Evolutionary conservation across 306 rosid genomes (phyloP).

Genomic region (Glycine latifolia): DNA sequence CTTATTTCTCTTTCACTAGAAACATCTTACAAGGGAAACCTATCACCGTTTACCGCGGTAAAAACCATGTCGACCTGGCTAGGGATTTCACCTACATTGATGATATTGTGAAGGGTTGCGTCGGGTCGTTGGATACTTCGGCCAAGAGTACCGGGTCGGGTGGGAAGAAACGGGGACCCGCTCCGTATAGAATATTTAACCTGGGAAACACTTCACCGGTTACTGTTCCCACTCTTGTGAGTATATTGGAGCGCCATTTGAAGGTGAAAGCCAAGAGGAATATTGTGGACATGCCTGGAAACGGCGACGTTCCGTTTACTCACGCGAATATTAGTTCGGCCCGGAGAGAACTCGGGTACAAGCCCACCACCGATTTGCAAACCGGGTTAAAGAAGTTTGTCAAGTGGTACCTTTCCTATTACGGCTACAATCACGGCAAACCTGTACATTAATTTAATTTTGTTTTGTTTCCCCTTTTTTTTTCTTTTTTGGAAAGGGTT

Average conservation of each 20-base stretch:
- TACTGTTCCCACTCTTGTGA: conserved; percentile 80
- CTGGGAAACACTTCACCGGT: conserved; percentile 89
- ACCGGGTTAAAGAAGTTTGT: conserved; percentile 94
- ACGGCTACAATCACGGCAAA: conserved; percentile 74
- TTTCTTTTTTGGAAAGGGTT: background rate
- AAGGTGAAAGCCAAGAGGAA: conserved; percentile 84
- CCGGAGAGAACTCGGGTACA: conserved; percentile 73
- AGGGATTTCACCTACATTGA: conserved; percentile 87
- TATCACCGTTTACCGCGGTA: conserved; percentile 83
- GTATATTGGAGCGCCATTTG: conserved; percentile 77
- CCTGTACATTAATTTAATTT: conserved; percentile 59
- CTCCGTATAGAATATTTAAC: conserved; percentile 80
- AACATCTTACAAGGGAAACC: conserved; percentile 87
- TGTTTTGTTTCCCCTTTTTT: background rate
- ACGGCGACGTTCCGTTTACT: conserved; percentile 94
- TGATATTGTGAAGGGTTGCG: conserved; percentile 83
- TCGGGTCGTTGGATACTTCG: conserved; percentile 78
- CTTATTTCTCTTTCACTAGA: conserved; percentile 79
- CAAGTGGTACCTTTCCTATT: conserved; percentile 85
- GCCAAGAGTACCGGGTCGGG: conserved; percentile 85
- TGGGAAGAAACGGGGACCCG: conserved; percentile 77
- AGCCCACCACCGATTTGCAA: conserved; percentile 87
- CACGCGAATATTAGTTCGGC: conserved; percentile 84
- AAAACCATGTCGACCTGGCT: conserved; percentile 74
- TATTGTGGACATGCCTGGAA: conserved; percentile 88